Evolutionary conservation across 1,284 basidiomycete genomes (phyloP), one percentile per base, ranked within the genome.

Genomic region (Sporisorium scitamineum): DNA sequence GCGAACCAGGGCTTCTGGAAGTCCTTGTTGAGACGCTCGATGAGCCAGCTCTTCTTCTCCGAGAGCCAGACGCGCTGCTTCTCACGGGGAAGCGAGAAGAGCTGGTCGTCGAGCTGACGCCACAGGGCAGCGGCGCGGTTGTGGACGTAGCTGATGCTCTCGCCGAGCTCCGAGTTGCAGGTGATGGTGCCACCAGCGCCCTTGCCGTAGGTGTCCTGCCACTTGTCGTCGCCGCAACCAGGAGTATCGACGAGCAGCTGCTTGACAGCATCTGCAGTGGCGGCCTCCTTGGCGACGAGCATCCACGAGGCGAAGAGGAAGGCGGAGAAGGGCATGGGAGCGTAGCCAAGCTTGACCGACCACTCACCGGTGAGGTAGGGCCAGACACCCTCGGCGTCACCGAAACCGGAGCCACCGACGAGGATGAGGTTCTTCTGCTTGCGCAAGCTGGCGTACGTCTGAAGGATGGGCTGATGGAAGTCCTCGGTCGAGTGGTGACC

Each of bases 401-500:
- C 96, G 84, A 99, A 98, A 54, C 96, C 96, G 62, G 94, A 97
- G n/a, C 97, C 97, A 66, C 90, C 95, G 57, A 99, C 91, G 71
- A 99, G 92, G 58, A 90, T 89, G 79, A 99, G 92, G 87, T 99
- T 99, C 61, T 89, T 83, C 76, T 95, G 92, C 80, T 93, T 91
- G 72, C 96, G 92, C 85, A 99, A 97, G 22, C 92, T 88, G 52
- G 91, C 89, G 87, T 99, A 99, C 0, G 95, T 98, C 51, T 91
- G 88, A 48, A 99, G 88, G 80, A 99, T 91, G 0, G 97, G 96
- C 86, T 97, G 94, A 86, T 98, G 95, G 90, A 98, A 95, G 87
- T 99, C 97, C 87, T 99, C 97, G 86, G 92, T 97, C 13, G 94
- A 95, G 88, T 98, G 96, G 83, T 99, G 96, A 69, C 96, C 96